phyloP scores from a whole-genome alignment of 1,284 basidiomycete genomes.

The Fomitiporia mediterranea region DNA sequence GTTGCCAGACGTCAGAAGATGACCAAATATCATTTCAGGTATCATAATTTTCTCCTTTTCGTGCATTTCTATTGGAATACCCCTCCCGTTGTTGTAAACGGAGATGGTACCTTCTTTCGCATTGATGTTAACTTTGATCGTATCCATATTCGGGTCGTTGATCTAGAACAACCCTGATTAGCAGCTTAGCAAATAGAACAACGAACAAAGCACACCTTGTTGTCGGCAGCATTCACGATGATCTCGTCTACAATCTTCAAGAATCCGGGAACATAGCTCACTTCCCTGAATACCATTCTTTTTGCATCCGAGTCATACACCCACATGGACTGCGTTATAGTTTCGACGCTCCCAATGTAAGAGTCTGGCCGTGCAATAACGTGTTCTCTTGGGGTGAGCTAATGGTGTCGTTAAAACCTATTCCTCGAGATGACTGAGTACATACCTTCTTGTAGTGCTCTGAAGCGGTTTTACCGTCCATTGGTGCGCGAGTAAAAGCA shows the following conservation, averaged over 20 bases:
- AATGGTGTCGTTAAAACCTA: slow-evolving; percentile 11
- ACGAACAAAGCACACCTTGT: slow-evolving; percentile 67
- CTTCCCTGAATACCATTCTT: slow-evolving; percentile 76
- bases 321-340: slow-evolving; percentile 85
- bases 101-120: slow-evolving; percentile 83
- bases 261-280: slow-evolving; percentile 95
- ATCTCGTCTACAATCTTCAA: slow-evolving; percentile 99
- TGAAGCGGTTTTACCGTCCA: slow-evolving; percentile 82
- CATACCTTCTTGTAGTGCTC: slow-evolving; percentile 90
- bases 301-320: slow-evolving; percentile 79
- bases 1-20: slow-evolving; percentile 94
- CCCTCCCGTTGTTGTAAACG: slow-evolving; percentile 93
- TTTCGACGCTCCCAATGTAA: slow-evolving; percentile 95
- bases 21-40: slow-evolving; percentile 96
- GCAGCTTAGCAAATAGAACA: not conserved
- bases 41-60: slow-evolving; percentile 93
- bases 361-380: slow-evolving; percentile 96
- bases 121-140: slow-evolving; percentile 85
- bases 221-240: slow-evolving; percentile 98
- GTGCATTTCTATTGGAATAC: slow-evolving; percentile 97
- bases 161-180: slow-evolving; percentile 47
- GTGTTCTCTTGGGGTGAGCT: slow-evolving; percentile 97
- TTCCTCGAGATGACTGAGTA: not conserved
- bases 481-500: slow-evolving; percentile 30
- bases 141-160: slow-evolving; percentile 86